Base-by-base conservation (phyloP, 1,284 basidiomycete species). In the Cerrena zonata region DNA sequence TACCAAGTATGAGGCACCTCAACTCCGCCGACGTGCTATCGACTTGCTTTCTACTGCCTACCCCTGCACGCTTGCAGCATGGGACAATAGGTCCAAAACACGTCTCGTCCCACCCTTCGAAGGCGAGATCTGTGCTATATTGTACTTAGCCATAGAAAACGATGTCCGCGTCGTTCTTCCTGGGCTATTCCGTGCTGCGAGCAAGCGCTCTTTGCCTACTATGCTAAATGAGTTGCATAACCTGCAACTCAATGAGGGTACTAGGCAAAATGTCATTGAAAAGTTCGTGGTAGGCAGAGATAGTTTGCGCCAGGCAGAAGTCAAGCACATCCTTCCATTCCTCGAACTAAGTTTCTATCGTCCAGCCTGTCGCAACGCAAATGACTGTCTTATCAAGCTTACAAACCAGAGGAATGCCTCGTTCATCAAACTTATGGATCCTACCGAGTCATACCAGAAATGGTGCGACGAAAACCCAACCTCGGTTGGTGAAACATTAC, bases 1-100 rank as follows among this genome's bases (percentile, higher is more conserved):
- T 47, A 65, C 68, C 23, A 75, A 75, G 58, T 75, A 75, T 57
- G 64, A 71, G 52, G 69, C 72, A 4, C 56, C 56, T 36, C 65
- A 63, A 38, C 68, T 75, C 21, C 66, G 66, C 13, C 56, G 55
- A 4, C 65, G 68, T 30, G 70, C 72, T 3, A 60, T 73, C 30
- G 52, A 56, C 7, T 66, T 70, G 51, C 64, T 74, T 43, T 47
- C 56, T 11, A 60, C 63, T n/a, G 65, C 66, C 7, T 73, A 70
- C 54, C 72, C 72, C 4, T 62, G 58, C 10, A 61, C 69, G 13
- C 63, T 69, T 23, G 41, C 51, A 0, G 61, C 52, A 1, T 73
- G 70, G 67, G 58, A 63, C 25, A 43, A 48, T 21, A 64, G 72
- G 26, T 61, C 44, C 15, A 15, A 24, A 10, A 12, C 39, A 19